Evolutionary conservation across 345 rosid species (phyloP).

Genomic region (Salix viminalis): DNA sequence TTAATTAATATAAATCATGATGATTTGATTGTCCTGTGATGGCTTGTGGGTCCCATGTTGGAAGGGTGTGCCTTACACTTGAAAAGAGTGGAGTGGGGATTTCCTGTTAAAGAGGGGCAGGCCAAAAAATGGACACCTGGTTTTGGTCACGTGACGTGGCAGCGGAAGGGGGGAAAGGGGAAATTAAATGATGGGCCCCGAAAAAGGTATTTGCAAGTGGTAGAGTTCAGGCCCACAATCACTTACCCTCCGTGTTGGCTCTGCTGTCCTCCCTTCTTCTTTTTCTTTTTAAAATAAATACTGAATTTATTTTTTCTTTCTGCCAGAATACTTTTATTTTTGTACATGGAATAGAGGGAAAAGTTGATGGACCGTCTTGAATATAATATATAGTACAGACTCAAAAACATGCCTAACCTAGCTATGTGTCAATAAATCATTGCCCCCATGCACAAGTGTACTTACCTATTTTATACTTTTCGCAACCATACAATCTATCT

Average conservation of each 20-base stretch:
- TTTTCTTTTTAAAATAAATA: background rate
- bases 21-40: background rate
- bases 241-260: slow-evolving; percentile 12
- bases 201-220: background rate
- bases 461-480: background rate
- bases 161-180: background rate
- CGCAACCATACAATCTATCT: background rate
- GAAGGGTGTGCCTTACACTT: background rate
- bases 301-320: background rate
- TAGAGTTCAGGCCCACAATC: background rate
- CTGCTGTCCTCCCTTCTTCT: slow-evolving; percentile 1
- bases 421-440: background rate
- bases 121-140: background rate
- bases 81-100: background rate
- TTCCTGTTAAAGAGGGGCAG: background rate
- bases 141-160: slow-evolving; percentile 2
- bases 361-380: slow-evolving; percentile 1
- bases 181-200: background rate
- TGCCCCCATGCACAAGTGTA: slow-evolving; percentile 1
- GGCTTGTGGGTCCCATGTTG: background rate
- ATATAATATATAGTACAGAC: background rate
- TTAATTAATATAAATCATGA: too few relatives aligned
- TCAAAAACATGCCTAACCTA: background rate
- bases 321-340: background rate
- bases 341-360: background rate